Evolutionary conservation across 768 basidiomycete species (phyloP).

Genomic region (Postia placenta): DNA sequence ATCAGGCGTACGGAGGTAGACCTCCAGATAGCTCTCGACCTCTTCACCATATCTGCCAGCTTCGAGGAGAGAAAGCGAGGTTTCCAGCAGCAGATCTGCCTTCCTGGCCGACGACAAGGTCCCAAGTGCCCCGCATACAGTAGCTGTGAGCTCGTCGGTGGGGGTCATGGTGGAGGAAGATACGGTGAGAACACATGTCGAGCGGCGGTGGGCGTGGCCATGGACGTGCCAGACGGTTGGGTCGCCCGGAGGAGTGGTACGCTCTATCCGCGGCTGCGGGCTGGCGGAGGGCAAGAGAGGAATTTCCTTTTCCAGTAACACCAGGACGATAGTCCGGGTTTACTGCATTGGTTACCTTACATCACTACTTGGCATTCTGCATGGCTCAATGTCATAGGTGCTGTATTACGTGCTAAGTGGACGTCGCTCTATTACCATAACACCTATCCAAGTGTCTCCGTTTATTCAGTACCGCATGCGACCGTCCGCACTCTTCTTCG

Average conservation of each 20-base stretch:
- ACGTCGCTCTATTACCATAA: too few relatives aligned
- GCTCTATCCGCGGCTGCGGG: too few relatives aligned
- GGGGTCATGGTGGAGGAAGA: background rate
- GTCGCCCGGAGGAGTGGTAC: conserved; percentile 3
- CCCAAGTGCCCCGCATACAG: conserved; percentile 28
- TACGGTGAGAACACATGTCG: conserved; percentile 8
- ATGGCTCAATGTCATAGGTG: too few relatives aligned
- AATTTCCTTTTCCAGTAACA: background rate
- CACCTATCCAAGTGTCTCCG: too few relatives aligned
- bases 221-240: background rate
- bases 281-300: too few relatives aligned
- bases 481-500: too few relatives aligned
- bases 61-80: conserved; percentile 28
- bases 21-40: conserved; percentile 61
- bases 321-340: too few relatives aligned
- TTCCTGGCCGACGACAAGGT: conserved; percentile 24
- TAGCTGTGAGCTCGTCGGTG: conserved; percentile 30
- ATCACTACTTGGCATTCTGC: too few relatives aligned
- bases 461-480: too few relatives aligned
- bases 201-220: background rate
- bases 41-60: conserved; percentile 50
- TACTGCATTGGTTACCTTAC: too few relatives aligned
- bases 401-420: too few relatives aligned
- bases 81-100: conserved; percentile 30
- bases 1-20: conserved; percentile 57